Evolutionary conservation across 371 early-diverging fungal genomes (phyloP), one percentile per base, ranked within the genome.

Genomic region (Dinochytrium kinnereticum): DNA sequence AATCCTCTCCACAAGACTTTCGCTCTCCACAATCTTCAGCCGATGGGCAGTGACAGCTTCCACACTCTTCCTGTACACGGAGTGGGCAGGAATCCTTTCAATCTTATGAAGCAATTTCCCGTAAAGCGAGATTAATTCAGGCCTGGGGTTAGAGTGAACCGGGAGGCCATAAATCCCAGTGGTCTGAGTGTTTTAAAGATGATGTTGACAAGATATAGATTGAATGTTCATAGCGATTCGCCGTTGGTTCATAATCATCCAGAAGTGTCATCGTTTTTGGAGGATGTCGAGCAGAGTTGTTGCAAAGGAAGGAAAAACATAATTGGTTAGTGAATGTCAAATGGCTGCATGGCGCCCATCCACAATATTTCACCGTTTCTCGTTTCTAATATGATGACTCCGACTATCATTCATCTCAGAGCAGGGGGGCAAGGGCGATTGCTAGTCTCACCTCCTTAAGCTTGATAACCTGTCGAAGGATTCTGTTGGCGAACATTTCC

Each of bases 111-210:
- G 73, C 66, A 83, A 76, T 19, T 80, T 79, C 31, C 67, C 59
- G 79, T 82, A 83, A 36, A 85, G 79, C 74, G 87, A 86, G 71
- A 94, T 90, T 75, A 97, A 89, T 76, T 91, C 91, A 51, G 95
- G 94, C 49, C 94, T 91, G 57, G 96, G 93, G 80, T 92, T 90
- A 39, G 90, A 91, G 84, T 95, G 93, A 51, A 96, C 96, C 5
- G 91, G 85, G 64, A 95, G 68, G 73, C 97, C 97, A 71, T 88
- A 88, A 72, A 97, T 77, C 36, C 95, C 94, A 17, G 97, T 96
- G 37, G 95, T 87, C 84, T 85, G 71, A 33, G 7, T 10, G 61
- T 34, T 55, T 55, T 55, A 44, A 19, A 44, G 19, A 44, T 7
- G 44, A n/a, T n/a, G n/a, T n/a, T n/a, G n/a, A n/a, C n/a, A n/a